These are phyloP conservation scores for Phlegmacium glaucopus DNA, from an alignment of 768 basidiomycete species.

Conservation along the genomic window DNA sequence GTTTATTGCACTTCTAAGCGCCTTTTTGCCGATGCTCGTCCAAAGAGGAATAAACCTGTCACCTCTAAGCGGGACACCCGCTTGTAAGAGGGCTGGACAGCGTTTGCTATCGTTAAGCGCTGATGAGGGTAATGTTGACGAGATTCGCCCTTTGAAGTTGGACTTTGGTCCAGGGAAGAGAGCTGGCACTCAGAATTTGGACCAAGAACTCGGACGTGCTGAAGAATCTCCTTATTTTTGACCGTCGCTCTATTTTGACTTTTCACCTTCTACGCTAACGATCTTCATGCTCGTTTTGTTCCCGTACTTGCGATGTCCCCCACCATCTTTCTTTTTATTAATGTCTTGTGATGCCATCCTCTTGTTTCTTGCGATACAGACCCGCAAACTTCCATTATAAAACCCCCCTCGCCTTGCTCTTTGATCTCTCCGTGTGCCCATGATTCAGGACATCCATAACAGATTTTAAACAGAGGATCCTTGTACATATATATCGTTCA, in stretches of 20 bases:
- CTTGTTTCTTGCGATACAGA: too few species aligned
- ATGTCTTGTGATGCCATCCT: not conserved
- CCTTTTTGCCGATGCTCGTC: conserved; percentile 43
- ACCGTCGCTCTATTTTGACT: not conserved
- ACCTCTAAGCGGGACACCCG: not conserved
- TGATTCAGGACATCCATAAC: not conserved
- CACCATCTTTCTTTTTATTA: too few species aligned
- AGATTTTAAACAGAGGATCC: not conserved
- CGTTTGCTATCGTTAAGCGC: conserved; percentile 19
- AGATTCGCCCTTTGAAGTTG: too few species aligned
- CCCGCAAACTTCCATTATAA: too few species aligned
- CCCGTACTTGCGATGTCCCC: too few species aligned
- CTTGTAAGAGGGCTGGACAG: conserved; percentile 4
- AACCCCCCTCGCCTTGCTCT: not conserved
- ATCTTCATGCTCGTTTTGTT: too few species aligned
- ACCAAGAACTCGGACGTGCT: conserved; percentile 3
- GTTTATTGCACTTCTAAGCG: conserved; percentile 52
- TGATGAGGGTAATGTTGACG: conserved; percentile 19
- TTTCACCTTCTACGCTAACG: too few species aligned
- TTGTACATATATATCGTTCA: too few species aligned
- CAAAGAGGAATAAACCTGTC: conserved; percentile 5
- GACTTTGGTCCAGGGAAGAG: too few species aligned
- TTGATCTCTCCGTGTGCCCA: not conserved
- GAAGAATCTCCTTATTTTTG: conserved; percentile 1
- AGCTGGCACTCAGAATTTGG: conserved; percentile 3